These are phyloP conservation scores for Zymoseptoria tritici DNA, from an alignment of 2,329 filamentous ascomycete genomes.

Conservation along the genomic window DNA sequence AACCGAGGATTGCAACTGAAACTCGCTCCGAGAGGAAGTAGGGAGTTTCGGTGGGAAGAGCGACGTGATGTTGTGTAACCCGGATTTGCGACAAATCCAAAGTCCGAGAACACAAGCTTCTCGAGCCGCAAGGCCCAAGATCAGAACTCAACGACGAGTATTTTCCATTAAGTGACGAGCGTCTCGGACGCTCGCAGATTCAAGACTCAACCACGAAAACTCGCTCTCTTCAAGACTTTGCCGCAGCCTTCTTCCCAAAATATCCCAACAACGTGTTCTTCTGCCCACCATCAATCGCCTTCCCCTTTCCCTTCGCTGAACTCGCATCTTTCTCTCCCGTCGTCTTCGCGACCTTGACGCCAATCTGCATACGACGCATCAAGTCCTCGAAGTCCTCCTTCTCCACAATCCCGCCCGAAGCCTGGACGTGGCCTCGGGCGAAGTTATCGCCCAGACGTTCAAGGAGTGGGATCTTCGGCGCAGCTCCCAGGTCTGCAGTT, in stretches of 20 bases:
- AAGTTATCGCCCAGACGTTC: conserved; percentile 56
- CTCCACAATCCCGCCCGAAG: conserved; percentile 57
- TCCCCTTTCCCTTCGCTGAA: conserved; percentile 12
- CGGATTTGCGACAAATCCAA: too few species aligned
- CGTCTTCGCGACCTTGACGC: conserved; percentile 44
- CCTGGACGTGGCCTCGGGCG: conserved; percentile 60
- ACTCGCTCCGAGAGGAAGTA: too few species aligned
- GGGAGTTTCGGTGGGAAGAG: too few species aligned
- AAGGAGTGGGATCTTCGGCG: conserved; percentile 27
- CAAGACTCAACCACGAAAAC: neutral
- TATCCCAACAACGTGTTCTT: conserved; percentile 14
- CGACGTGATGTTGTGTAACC: too few species aligned
- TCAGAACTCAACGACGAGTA: too few species aligned
- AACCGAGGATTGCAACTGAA: too few species aligned
- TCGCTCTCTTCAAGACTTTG: neutral
- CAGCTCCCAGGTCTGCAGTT: neutral
- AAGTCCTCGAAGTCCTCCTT: conserved; percentile 58
- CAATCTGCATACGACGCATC: conserved; percentile 51
- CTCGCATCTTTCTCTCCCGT: conserved; percentile 23
- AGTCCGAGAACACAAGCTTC: too few species aligned
- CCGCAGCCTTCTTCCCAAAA: conserved; percentile 7
- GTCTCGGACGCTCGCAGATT: too few species aligned
- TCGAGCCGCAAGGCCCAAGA: too few species aligned
- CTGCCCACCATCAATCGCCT: conserved; percentile 8
- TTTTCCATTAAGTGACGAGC: too few species aligned